Base-by-base conservation (phyloP, 139 green algal genomes). In the Trebouxia sp. region DNA sequence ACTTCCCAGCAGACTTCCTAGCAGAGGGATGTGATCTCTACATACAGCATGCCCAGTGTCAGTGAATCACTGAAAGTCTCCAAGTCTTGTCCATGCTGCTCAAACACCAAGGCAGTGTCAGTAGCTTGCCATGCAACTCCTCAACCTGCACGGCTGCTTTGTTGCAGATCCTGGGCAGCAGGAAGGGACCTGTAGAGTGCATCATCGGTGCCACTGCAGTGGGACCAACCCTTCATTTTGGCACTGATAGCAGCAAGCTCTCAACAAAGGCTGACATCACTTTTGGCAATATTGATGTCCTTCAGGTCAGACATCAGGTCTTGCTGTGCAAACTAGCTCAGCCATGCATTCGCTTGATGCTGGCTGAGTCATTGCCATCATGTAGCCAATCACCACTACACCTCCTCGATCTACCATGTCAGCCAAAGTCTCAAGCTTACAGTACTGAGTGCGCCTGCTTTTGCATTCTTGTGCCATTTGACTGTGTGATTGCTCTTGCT, bases 251-350 rank as follows among this genome's bases (percentile, higher is more conserved):
- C 24, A 38, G n/a, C 41, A 78, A 39, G 43, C 37, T 45, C 38
- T 43, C 45, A 9, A 37, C 41, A 17, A 67, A 41, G 17, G 70
- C 81, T 9, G 58, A 78, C 5, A 85, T 95, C 35, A 76, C 85
- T 48, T 96, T 93, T 82, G 90, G 87, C 28, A 88, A 85, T 48
- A 83, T 93, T 37, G 47, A 82, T 12, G 92, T 97, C 47, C 87
- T 97, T 50, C 83, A 86, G 80, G 80, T 87, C n/a, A 76, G 82
- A 17, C 48, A n/a, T 14, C 48, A n/a, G 48, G 15, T 17, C 48
- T 58, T 58, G 17, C 48, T 58, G 48, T 14, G 14, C 14, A 17
- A 14, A 14, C 48, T 58, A n/a, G 17, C 48, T 58, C 15, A n/a
- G 48, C 14, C 48, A 58, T 58, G 14, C 48, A 58, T 58, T 14